phyloP scores from a whole-genome alignment of 495 filamentous ascomycete genomes.

The Geoglossum glabrum region DNA sequence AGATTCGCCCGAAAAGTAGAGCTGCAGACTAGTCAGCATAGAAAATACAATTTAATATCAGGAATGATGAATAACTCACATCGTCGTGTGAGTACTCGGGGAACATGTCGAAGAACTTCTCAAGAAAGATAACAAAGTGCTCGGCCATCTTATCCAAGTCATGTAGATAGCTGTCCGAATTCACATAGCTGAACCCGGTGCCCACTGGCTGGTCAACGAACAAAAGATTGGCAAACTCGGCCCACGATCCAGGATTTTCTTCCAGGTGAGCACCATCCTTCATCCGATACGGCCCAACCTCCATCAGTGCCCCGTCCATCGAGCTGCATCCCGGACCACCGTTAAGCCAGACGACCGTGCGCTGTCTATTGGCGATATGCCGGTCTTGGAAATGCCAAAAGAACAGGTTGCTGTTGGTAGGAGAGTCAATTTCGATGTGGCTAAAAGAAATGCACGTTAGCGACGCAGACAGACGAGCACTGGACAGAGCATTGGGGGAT shows the following conservation, averaged over 20 bases:
- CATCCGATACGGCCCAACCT: constrained; percentile 82
- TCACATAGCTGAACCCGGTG: constrained; percentile 87
- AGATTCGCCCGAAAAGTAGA: constrained; percentile 89
- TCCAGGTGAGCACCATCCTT: constrained; percentile 52
- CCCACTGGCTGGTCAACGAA: constrained; percentile 96
- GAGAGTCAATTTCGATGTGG: constrained; percentile 72
- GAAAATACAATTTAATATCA: constrained; percentile 1
- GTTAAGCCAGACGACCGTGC: constrained; percentile 93
- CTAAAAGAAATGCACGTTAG: constrained; percentile 21
- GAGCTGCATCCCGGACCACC: constrained; percentile 92
- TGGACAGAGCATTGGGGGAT: background rate
- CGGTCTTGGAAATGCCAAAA: constrained; percentile 96
- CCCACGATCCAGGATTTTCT: constrained; percentile 84
- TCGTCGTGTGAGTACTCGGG: constrained; percentile 87
- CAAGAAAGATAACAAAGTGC: constrained; percentile 73
- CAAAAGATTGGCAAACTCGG: constrained; percentile 89
- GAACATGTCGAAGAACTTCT: constrained; percentile 76
- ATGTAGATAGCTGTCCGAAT: constrained; percentile 64
- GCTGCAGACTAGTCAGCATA: constrained; percentile 29
- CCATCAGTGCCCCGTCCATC: constrained; percentile 94
- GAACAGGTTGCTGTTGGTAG: constrained; percentile 80
- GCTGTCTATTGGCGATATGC: constrained; percentile 79
- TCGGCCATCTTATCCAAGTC: constrained; percentile 77
- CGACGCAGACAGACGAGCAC: background rate
- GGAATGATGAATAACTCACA: constrained; percentile 34